Percentiles rank a stretch among this genome's conserved stretches.
These are phyloP conservation scores for Malus hybrid DNA, from an alignment of 331 rosid genomes.

Conservation along the genomic window DNA sequence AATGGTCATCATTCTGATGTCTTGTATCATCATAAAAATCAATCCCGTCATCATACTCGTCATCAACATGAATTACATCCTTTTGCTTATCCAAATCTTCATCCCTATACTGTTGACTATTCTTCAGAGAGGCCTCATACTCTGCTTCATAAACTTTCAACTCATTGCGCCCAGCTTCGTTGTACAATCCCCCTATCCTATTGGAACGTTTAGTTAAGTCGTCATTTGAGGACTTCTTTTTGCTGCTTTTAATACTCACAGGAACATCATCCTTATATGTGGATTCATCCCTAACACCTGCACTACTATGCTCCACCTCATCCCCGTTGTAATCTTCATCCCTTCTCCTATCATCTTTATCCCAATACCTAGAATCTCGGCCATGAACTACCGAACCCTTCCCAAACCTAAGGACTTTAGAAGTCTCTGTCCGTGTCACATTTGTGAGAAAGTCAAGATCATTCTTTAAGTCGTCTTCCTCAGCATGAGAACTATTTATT, in stretches of 20 bases:
- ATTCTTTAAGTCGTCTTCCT: constrained; percentile 47
- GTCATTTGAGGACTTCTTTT: constrained; percentile 27
- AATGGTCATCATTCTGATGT: constrained; percentile 29
- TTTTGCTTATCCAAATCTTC: constrained; percentile 37
- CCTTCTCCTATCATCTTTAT: constrained; percentile 92
- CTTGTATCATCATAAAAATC: constrained; percentile 42
- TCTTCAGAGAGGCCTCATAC: constrained; percentile 81
- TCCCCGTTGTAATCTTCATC: constrained; percentile 82
- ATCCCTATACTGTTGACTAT: constrained; percentile 22
- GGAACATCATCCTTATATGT: constrained; percentile 17
- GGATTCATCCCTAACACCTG: constrained; percentile 24
- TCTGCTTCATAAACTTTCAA: constrained; percentile 80
- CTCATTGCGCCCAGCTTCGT: constrained; percentile 95
- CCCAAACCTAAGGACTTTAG: constrained; percentile 69
- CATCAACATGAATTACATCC: constrained; percentile 40
- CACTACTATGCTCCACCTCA: constrained; percentile 31
- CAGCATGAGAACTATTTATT: constrained; percentile 29
- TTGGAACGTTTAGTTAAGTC: constrained; percentile 27
- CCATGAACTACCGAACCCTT: constrained; percentile 62
- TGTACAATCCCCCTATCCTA: constrained; percentile 73
- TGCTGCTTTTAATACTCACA: constrained; percentile 18
- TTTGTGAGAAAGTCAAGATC: constrained; percentile 77
- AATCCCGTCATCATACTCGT: constrained; percentile 77
- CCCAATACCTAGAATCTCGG: constrained; percentile 95
- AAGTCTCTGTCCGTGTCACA: constrained; percentile 64